These are phyloP conservation scores for Ustilago loliicola DNA, from an alignment of 1,284 basidiomycete genomes.

Conservation along the genomic window DNA sequence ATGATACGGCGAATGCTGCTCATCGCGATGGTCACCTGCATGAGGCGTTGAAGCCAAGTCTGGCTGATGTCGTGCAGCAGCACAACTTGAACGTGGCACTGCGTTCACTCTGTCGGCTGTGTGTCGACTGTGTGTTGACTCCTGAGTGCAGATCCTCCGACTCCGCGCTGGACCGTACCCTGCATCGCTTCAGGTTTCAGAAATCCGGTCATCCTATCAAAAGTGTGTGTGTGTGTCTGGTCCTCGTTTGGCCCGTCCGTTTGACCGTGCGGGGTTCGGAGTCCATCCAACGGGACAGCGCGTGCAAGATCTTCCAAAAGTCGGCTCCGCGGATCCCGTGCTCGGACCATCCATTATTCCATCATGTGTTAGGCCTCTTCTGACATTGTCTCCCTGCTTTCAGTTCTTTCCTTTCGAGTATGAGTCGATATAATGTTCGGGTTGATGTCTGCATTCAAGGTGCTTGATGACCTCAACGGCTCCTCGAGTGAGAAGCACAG, in stretches of 20 bases:
- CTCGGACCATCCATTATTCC: background rate
- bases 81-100: background rate
- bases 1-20: conserved; percentile 21
- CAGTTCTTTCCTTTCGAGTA: background rate
- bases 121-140: background rate
- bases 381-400: background rate
- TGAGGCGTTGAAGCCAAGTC: conserved; percentile 4
- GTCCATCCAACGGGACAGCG: conserved; percentile 10
- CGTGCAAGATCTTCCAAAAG: conserved; percentile 6
- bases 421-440: too few relatives aligned
- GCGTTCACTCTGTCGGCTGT: too few relatives aligned
- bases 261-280: conserved; percentile 18
- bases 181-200: background rate
- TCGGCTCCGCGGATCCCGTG: background rate
- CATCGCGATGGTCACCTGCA: conserved; percentile 38
- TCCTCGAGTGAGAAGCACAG: background rate
- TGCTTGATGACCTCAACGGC: too few relatives aligned
- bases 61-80: conserved; percentile 1
- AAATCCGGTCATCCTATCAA: background rate
- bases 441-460: too few relatives aligned
- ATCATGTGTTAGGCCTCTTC: background rate
- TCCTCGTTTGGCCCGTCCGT: background rate
- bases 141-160: conserved; percentile 11
- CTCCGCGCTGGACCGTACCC: conserved; percentile 8
- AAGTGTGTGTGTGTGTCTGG: background rate